These are phyloP conservation scores for Cordyceps cicadae DNA, from an alignment of 2,329 filamentous ascomycete species.

Conservation along the genomic window DNA sequence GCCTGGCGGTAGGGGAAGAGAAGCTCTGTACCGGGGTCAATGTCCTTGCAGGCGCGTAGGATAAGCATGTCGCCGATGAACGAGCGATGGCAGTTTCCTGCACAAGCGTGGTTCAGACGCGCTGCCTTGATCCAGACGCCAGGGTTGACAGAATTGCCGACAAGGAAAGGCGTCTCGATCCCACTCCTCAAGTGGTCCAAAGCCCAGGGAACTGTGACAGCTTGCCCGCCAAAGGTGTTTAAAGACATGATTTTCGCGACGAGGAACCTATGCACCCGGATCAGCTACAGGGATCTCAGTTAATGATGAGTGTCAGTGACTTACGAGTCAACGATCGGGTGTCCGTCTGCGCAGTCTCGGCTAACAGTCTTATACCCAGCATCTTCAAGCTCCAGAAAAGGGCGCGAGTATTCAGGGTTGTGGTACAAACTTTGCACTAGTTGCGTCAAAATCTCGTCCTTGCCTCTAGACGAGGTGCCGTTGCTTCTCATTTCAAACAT, in stretches of 20 bases:
- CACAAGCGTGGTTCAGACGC: conserved; percentile 45
- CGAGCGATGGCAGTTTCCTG: conserved; percentile 34
- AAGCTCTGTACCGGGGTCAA: conserved; percentile 38
- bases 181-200: background rate
- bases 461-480: conserved; percentile 25
- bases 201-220: too few species aligned
- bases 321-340: conserved; percentile 37
- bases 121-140: conserved; percentile 43
- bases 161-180: background rate
- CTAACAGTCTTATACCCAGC: conserved; percentile 30
- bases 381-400: conserved; percentile 30
- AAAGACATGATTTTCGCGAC: background rate
- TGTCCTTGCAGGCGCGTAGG: conserved; percentile 35
- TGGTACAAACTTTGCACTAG: conserved; percentile 38
- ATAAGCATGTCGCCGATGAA: conserved; percentile 50
- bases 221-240: background rate
- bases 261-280: background rate
- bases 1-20: conserved; percentile 29
- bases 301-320: conserved; percentile 15
- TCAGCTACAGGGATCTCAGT: background rate
- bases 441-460: conserved; percentile 31
- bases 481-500: conserved; percentile 30
- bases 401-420: conserved; percentile 26
- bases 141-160: conserved; percentile 16
- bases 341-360: conserved; percentile 24